A percentile compares a stretch with the other conserved stretches of the same genome.
These are phyloP conservation scores for Picea abies DNA, from an alignment of 83 land plant genomes.

Conservation along the genomic window DNA sequence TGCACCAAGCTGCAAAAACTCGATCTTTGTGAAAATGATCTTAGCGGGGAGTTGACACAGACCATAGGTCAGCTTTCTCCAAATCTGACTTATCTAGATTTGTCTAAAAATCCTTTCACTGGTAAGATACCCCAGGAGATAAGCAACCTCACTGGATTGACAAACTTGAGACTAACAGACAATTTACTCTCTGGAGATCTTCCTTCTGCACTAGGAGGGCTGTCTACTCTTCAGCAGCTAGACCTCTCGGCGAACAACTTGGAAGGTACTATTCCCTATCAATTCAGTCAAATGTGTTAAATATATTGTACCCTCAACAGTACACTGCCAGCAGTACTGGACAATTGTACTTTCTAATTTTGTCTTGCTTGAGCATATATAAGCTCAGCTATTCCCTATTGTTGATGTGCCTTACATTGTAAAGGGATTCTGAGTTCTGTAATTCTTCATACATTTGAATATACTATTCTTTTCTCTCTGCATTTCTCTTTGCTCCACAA, in stretches of 20 bases:
- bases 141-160: neutral
- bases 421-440: too few relatives aligned
- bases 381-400: too few relatives aligned
- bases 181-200: constrained; percentile 21
- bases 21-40: neutral
- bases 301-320: too few relatives aligned
- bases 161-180: neutral
- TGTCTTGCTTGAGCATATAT: too few relatives aligned
- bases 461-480: too few relatives aligned
- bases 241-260: constrained; percentile 19
- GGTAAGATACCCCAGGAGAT: constrained; percentile 32
- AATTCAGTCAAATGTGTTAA: neutral
- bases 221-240: neutral
- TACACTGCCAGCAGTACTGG: too few relatives aligned
- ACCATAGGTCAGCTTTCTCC: too few relatives aligned
- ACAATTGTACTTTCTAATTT: too few relatives aligned
- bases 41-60: neutral
- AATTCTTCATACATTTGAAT: too few relatives aligned
- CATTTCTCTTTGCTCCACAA: too few relatives aligned
- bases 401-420: too few relatives aligned
- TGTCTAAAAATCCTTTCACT: constrained; percentile 6
- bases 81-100: constrained; percentile 11
- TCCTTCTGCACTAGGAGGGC: constrained; percentile 10
- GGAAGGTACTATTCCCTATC: constrained; percentile 18
- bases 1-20: neutral